Percentiles rank a stretch among this genome's conserved stretches.
Conservation (phyloP, 306 rosid species). For the Senna siamea region DNA sequence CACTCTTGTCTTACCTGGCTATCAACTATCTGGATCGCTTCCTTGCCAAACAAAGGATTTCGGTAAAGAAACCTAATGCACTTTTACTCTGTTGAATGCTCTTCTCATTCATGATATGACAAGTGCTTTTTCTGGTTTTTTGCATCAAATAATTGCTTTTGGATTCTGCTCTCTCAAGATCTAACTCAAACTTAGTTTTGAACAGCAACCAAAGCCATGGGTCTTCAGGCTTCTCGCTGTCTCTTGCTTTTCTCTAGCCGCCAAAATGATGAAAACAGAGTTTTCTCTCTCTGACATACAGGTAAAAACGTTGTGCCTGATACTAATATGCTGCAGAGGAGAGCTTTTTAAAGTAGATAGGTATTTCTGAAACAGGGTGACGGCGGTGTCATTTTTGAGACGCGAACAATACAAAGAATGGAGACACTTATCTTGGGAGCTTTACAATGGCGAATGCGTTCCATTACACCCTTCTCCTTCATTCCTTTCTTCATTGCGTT, state of each 20-base stretch:
- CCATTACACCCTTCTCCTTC: conserved; percentile 84
- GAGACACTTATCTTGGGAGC: conserved; percentile 73
- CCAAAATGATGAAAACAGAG: conserved; percentile 70
- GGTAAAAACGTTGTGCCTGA: conserved; percentile 39
- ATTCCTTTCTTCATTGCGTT: conserved; percentile 58
- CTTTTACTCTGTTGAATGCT: too few relatives aligned
- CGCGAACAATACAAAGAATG: conserved; percentile 69
- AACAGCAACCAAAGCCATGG: conserved; percentile 82
- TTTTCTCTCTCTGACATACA: conserved; percentile 51
- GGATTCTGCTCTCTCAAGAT: conserved; percentile 32
- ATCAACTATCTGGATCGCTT: conserved; percentile 74
- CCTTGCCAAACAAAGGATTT: conserved; percentile 56
- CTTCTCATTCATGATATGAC: background rate
- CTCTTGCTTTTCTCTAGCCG: conserved; percentile 74
- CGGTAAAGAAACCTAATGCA: conserved; percentile 46
- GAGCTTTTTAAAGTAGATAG: background rate
- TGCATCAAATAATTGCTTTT: background rate
- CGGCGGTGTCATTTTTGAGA: conserved; percentile 69
- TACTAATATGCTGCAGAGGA: background rate
- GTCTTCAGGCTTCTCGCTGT: conserved; percentile 65
- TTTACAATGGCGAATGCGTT: conserved; percentile 86
- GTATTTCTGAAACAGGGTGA: conserved; percentile 44
- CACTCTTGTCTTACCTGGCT: conserved; percentile 63
- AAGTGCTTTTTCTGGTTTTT: background rate
- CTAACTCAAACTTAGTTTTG: conserved; percentile 30